Conservation (phyloP, 139 green algal genomes). For the Asterochloris sp. region DNA sequence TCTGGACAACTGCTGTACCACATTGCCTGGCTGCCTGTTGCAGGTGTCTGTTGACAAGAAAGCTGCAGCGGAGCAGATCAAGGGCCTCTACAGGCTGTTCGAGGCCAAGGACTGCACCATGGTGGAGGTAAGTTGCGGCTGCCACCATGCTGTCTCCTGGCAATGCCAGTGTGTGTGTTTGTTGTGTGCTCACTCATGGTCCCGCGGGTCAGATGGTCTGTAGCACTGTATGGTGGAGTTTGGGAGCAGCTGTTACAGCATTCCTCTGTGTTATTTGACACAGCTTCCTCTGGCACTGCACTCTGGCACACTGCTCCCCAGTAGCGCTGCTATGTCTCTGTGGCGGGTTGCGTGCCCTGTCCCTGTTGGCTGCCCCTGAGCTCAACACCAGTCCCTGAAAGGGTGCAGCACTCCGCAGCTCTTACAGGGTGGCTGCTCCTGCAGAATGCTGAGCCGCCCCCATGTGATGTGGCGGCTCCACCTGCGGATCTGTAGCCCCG, state of each 20-base stretch:
- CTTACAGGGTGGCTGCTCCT: too few relatives aligned
- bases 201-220: not conserved
- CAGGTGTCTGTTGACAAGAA: constrained; percentile 65
- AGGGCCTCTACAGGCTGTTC: constrained; percentile 92
- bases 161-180: not conserved
- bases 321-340: too few relatives aligned
- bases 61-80: constrained; percentile 85
- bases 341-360: too few relatives aligned
- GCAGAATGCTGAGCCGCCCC: too few relatives aligned
- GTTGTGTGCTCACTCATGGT: not conserved
- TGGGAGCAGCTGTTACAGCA: not conserved
- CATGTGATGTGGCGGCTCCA: too few relatives aligned
- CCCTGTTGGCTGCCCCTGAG: too few relatives aligned
- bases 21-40: too few relatives aligned
- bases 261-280: not conserved
- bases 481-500: too few relatives aligned
- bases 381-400: too few relatives aligned
- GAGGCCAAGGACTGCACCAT: constrained; percentile 92
- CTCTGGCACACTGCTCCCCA: not conserved
- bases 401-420: too few relatives aligned
- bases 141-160: not conserved
- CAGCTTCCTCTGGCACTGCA: not conserved
- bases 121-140: constrained; percentile 82
- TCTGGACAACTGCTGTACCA: too few relatives aligned
- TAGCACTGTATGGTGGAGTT: not conserved